Conservation (phyloP, 352 stramenopile species). For the Blastocystis hominis region DNA sequence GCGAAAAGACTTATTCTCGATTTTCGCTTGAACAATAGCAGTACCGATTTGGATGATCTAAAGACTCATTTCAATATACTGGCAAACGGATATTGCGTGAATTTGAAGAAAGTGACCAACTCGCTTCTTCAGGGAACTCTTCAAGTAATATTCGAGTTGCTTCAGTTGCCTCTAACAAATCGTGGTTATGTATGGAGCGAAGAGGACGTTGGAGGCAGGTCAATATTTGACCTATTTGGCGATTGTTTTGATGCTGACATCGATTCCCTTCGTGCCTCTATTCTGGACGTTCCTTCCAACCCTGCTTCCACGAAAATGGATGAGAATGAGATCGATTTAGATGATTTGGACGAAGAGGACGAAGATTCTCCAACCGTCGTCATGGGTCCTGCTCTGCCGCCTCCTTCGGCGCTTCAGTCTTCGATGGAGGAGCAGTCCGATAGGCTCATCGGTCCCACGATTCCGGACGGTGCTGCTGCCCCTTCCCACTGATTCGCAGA, state of each 20-base stretch:
- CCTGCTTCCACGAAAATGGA: background rate
- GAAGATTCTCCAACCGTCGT: background rate
- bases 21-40: background rate
- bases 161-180: background rate
- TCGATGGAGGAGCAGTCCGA: background rate
- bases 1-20: conserved; percentile 12
- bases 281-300: background rate
- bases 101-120: conserved; percentile 24
- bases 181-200: conserved; percentile 40
- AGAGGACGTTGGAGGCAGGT: background rate
- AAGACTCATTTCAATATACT: conserved; percentile 30
- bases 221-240: background rate
- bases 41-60: background rate
- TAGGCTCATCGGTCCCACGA: background rate
- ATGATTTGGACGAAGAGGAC: background rate
- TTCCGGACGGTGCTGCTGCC: background rate
- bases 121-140: conserved; percentile 48
- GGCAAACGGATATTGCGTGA: conserved; percentile 1
- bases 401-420: background rate
- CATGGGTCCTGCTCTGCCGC: conserved; percentile 20
- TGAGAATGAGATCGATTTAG: background rate
- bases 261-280: background rate
- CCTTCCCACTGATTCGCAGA: background rate
- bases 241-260: background rate
- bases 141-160: background rate